Evolutionary conservation across 345 rosid genomes (phyloP), one percentile per base, ranked within the genome.

Genomic region (Acer negundo): DNA sequence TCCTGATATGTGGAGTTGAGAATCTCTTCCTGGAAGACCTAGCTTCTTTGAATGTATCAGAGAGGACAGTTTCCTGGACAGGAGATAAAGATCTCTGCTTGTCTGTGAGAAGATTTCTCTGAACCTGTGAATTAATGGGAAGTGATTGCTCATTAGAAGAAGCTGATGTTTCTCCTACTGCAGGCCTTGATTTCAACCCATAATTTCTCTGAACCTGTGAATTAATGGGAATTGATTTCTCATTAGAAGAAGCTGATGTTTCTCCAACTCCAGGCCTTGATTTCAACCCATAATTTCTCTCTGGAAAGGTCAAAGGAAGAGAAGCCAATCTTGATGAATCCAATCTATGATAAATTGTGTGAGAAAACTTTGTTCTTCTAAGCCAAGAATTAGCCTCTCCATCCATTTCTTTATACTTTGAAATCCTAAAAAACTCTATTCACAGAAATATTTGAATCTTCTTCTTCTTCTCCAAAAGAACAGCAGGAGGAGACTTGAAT

Each of bases 71-170:
- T 69, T 85, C 80, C 19, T 97, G 97, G 1, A 79, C 58, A 15
- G 99, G 99, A 67, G 99, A 97, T 22, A 90, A 77, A 24, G 99
- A 90, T 83, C 99, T 89, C 75, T 87, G 94, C 78, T 89, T 97
- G 81, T 85, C 83, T 16, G 87, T 82, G 2, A 87, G 55, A 0
- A 85, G 90, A 75, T 85, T 86, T 58, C 59, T 81, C 87, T 85
- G 93, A 76, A 81, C 78, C 81, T 72, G 86, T 11, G 89, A 82
- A 77, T 71, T 67, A 72, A 40, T 61, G 23, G 80, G 67, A 74
- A 51, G 70, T 26, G 83, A 47, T 79, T 86, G 86, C 59, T 42
- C 77, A 79, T 67, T 46, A 12, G 80, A 72, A 72, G 80, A 72
- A 0, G 83, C 7, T 9, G 46, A 8, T 20, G 81, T 11, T 59